Conservation (phyloP, 106 monocot species). For the Iris macrosiphon region DNA sequence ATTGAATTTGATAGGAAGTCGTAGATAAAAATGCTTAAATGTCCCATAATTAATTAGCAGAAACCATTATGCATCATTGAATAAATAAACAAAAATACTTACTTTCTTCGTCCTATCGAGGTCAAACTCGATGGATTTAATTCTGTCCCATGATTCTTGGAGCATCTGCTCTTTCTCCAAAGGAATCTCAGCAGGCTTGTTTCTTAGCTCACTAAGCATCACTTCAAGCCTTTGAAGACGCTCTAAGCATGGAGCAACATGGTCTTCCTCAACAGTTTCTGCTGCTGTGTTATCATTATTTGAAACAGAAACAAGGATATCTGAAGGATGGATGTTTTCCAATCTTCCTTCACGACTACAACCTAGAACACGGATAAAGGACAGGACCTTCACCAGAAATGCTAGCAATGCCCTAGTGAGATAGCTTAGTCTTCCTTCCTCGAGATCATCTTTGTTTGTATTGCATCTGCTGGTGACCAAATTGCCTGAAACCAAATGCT, state of each 20-base stretch:
- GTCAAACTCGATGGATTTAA: slow-evolving; percentile 78
- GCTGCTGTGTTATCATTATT: slow-evolving; percentile 3
- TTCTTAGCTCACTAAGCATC: slow-evolving; percentile 44
- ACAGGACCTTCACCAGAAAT: slow-evolving; percentile 45
- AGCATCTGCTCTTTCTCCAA: slow-evolving; percentile 72
- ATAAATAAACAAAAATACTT: slow-evolving; percentile 7
- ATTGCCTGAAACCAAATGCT: too few relatives aligned
- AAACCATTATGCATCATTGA: not conserved
- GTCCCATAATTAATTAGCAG: too few relatives aligned
- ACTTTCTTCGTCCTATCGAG: slow-evolving; percentile 91
- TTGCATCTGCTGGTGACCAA: slow-evolving; percentile 4
- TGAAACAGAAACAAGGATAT: not conserved
- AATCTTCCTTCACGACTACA: slow-evolving; percentile 16
- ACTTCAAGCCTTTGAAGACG: slow-evolving; percentile 72
- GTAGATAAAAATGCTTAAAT: too few relatives aligned
- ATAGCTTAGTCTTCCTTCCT: slow-evolving; percentile 17
- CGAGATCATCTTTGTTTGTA: slow-evolving; percentile 11
- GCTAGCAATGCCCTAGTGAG: slow-evolving; percentile 28
- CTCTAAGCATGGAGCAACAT: slow-evolving; percentile 56
- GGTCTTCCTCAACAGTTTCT: slow-evolving; percentile 22
- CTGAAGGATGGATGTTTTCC: slow-evolving; percentile 16
- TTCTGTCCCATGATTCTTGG: slow-evolving; percentile 87
- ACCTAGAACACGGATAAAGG: slow-evolving; percentile 29
- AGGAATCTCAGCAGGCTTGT: slow-evolving; percentile 59
- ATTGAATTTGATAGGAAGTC: not conserved